Base-by-base conservation (phyloP, 306 rosid species). In the Cicer bijugum region DNA sequence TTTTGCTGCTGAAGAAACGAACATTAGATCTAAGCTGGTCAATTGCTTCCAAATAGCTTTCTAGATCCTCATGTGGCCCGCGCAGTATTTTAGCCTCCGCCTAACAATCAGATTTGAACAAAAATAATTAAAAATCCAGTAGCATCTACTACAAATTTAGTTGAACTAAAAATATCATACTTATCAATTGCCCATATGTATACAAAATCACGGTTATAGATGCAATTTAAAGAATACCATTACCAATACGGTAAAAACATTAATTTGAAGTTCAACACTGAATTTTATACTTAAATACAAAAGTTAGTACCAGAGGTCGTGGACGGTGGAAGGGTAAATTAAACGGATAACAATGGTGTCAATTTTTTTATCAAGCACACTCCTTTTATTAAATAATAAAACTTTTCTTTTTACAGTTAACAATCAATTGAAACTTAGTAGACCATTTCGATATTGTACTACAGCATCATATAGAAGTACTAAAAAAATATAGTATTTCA, bases 31-130 rank as follows among this genome's bases (percentile, higher is more conserved):
- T 86, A 71, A 95, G 73, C 73, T 95, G 97, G 78, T 82, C 90
- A 75, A 91, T 77, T 55, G 97, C 99, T 84, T 73, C 97, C 70
- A 95, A 81, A 82, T 90, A 91, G 85, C 91, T 90, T 81, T 95
- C 97, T 11, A 95, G 88, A 81, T 94, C 97, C 82, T 94, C 99
- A 57, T 91, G 99, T 43, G 99, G 99, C 40, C 99, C 99, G 74
- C 90, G 82, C 33, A 91, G 80, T 74, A 95, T 91, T 87, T 88
- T 95, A 76, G 97, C 97, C 92, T 95, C 99, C 1, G 99, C 99
- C 97, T 94, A 74, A 45, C 76, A 45, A 70, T 73, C 67, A 61
- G 72, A 28, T 80, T 79, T 53, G 6, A 78, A 70, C 46, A 28
- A 53, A 53, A 60, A 59, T 45, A 14, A 65, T 52, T 52, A 33